Percentiles rank a stretch among this genome's conserved stretches.
Conservation (phyloP, 2,329 filamentous ascomycete genomes). For the Trichoderma sp. region DNA sequence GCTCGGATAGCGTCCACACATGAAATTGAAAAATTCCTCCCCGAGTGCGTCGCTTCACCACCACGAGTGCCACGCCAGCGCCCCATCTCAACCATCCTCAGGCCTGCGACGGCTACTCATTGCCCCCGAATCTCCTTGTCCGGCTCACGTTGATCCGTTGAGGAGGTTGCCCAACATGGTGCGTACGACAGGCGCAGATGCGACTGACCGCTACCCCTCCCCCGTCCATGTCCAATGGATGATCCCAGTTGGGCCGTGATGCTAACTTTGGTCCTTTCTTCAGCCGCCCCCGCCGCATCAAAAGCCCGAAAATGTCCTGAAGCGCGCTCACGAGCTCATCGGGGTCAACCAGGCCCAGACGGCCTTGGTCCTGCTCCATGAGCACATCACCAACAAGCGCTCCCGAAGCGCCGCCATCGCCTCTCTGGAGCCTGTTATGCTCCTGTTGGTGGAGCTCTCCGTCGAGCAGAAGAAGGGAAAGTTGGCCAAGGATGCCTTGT, state of each 20-base stretch:
- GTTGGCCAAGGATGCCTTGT: constrained; percentile 95
- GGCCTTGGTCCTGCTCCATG: constrained; percentile 91
- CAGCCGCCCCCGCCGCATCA: constrained; percentile 94
- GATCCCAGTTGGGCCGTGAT: constrained; percentile 23
- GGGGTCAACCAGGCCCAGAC: constrained; percentile 91
- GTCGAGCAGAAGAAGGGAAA: constrained; percentile 98
- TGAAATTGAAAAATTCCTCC: constrained; percentile 44
- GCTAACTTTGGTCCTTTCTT: constrained; percentile 27
- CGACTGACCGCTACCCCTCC: constrained; percentile 28
- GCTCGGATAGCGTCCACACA: constrained; percentile 45
- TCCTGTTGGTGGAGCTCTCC: constrained; percentile 93
- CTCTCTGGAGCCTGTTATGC: constrained; percentile 96
- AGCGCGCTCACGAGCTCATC: constrained; percentile 97
- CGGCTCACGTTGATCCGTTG: constrained; percentile 38
- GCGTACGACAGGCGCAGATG: constrained; percentile 27
- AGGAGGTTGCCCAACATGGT: constrained; percentile 54
- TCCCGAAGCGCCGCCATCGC: constrained; percentile 96
- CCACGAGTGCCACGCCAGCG: constrained; percentile 39
- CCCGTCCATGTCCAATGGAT: constrained; percentile 1
- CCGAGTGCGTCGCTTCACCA: constrained; percentile 36
- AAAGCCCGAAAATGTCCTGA: constrained; percentile 98
- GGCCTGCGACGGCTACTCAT: constrained; percentile 40
- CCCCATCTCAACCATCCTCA: constrained; percentile 34
- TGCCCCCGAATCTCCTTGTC: constrained; percentile 37
- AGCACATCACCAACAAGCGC: constrained; percentile 98